These are phyloP conservation scores for Pythium dissotocum DNA, from an alignment of 352 stramenopile species.

Conservation along the genomic window DNA sequence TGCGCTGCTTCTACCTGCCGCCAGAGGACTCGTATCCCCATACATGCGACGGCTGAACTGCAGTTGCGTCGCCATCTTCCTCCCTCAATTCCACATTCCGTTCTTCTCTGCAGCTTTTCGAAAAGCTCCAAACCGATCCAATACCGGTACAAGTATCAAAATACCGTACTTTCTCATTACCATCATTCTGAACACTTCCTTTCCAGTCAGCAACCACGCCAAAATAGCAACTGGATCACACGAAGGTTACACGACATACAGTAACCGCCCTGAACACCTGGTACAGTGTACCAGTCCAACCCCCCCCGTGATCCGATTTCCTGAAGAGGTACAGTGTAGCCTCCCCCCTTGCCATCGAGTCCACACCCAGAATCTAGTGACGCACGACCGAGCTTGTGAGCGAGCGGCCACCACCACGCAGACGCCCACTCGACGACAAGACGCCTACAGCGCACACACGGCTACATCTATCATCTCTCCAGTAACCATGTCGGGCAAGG, in stretches of 20 bases:
- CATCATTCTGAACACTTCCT: background rate
- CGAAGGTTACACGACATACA: background rate
- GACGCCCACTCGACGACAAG: constrained; percentile 14
- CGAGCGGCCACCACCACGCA: constrained; percentile 3
- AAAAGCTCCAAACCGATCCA: background rate
- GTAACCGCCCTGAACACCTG: background rate
- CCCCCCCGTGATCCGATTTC: constrained; percentile 9
- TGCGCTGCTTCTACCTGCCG: background rate
- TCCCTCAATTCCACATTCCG: background rate
- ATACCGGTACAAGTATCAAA: constrained; percentile 8
- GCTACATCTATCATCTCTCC: constrained; percentile 5
- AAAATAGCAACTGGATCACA: background rate
- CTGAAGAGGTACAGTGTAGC: constrained; percentile 6
- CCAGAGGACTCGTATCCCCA: background rate
- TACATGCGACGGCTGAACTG: constrained; percentile 24
- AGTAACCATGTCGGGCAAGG: constrained; percentile 40
- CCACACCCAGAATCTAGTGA: background rate
- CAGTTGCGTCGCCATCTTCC: constrained; percentile 30
- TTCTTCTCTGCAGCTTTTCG: constrained; percentile 11
- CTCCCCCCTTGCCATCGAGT: background rate
- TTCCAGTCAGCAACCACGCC: background rate
- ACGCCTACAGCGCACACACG: constrained; percentile 8
- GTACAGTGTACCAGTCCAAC: constrained; percentile 14
- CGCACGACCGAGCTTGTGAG: background rate
- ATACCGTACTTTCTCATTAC: background rate